phyloP scores from a whole-genome alignment of 257 asterid genomes.

The Datura wrightii region DNA sequence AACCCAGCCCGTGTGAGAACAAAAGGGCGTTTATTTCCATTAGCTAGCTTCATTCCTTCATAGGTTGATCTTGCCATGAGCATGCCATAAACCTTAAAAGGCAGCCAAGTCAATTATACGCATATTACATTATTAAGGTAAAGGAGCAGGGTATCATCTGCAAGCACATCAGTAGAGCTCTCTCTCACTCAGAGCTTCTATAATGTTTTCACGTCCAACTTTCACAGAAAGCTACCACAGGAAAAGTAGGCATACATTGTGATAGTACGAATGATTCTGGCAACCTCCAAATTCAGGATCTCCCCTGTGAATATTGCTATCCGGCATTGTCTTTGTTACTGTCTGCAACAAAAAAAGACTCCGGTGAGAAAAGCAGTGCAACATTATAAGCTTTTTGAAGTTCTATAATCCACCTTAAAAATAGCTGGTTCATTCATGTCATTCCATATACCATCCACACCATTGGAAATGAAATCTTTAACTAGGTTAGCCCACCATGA shows the following conservation, averaged over 20 bases:
- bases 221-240: neutral
- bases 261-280: slow-evolving; percentile 86
- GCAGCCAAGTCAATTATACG: slow-evolving; percentile 1
- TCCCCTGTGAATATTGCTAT: slow-evolving; percentile 85
- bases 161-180: neutral
- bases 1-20: slow-evolving; percentile 98
- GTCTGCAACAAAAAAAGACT: slow-evolving; percentile 56
- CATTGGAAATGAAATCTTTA: slow-evolving; percentile 72
- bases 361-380: slow-evolving; percentile 29
- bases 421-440: slow-evolving; percentile 99
- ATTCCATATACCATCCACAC: slow-evolving; percentile 99
- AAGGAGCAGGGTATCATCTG: neutral
- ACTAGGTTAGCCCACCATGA: slow-evolving; percentile 96
- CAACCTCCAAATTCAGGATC: slow-evolving; percentile 87
- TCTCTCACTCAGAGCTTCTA: slow-evolving; percentile 24
- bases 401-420: slow-evolving; percentile 72
- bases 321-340: slow-evolving; percentile 97
- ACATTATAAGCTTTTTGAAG: slow-evolving; percentile 24
- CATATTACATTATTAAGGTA: neutral
- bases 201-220: neutral
- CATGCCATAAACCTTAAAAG: slow-evolving; percentile 85
- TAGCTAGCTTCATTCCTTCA: slow-evolving; percentile 89
- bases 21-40: slow-evolving; percentile 79
- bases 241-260: slow-evolving; percentile 61
- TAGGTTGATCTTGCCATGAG: slow-evolving; percentile 97